These are phyloP conservation scores for Cordyceps pruinosa DNA, from an alignment of 2,329 filamentous ascomycete species.

Conservation along the genomic window DNA sequence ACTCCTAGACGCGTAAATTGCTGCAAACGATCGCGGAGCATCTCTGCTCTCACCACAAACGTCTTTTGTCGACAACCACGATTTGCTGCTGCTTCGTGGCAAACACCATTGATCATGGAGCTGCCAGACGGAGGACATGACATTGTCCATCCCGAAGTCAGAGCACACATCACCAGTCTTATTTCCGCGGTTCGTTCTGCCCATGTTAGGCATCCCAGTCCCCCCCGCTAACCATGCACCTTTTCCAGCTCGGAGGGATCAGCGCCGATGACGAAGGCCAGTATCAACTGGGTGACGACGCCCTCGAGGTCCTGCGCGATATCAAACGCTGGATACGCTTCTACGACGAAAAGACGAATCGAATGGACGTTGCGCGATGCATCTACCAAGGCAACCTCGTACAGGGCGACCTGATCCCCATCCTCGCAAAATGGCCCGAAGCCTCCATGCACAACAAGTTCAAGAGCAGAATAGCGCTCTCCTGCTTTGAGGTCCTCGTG, in stretches of 20 bases:
- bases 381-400: conserved; percentile 89
- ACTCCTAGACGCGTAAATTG: conserved; percentile 17
- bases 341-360: conserved; percentile 87
- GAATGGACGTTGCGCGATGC: conserved; percentile 90
- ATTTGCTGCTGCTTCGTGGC: background rate
- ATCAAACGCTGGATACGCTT: conserved; percentile 92
- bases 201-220: no score
- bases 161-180: conserved; percentile 87
- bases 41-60: conserved; percentile 3
- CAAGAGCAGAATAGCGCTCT: conserved; percentile 72
- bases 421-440: conserved; percentile 75
- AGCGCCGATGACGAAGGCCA: conserved; percentile 70
- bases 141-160: conserved; percentile 83
- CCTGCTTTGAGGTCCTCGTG: conserved; percentile 84
- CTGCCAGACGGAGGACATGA: conserved; percentile 43
- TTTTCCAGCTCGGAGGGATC: conserved; percentile 68
- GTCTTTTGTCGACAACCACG: background rate
- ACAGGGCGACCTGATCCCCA: conserved; percentile 81
- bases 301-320: conserved; percentile 83
- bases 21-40: background rate
- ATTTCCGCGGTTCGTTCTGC: conserved; percentile 71
- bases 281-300: conserved; percentile 90
- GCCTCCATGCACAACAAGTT: conserved; percentile 65
- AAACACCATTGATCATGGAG: conserved; percentile 40
- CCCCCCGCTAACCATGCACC: conserved; percentile 14